phyloP scores from a whole-genome alignment of 192 early-diverging fungal species.

The Rhizophagus prolifer region DNA sequence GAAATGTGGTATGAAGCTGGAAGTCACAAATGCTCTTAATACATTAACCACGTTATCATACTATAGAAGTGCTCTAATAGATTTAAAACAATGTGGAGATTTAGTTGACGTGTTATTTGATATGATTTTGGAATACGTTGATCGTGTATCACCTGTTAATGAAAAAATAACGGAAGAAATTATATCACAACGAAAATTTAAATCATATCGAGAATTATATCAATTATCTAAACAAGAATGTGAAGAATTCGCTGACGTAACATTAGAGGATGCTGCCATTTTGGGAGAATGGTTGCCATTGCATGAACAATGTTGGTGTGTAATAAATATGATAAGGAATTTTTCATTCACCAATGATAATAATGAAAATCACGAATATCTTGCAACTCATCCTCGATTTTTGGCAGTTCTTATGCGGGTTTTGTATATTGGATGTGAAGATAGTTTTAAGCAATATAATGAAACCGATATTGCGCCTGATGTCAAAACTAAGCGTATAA shows the following conservation, averaged over 20 bases:
- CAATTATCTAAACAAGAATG: constrained; percentile 33
- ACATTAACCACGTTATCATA: constrained; percentile 61
- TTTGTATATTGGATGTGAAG: constrained; percentile 19
- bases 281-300: constrained; percentile 40
- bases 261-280: constrained; percentile 32
- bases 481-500: neutral
- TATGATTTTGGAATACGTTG: constrained; percentile 45
- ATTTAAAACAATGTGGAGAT: constrained; percentile 61
- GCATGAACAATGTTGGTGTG: constrained; percentile 52
- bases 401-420: constrained; percentile 40
- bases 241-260: constrained; percentile 30
- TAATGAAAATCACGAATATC: constrained; percentile 46
- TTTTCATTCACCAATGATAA: constrained; percentile 52
- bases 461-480: neutral
- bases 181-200: constrained; percentile 28
- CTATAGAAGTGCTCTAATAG: constrained; percentile 50
- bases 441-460: neutral
- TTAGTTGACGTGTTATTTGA: constrained; percentile 66
- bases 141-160: neutral
- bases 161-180: constrained; percentile 17
- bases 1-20: constrained; percentile 71
- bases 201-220: constrained; percentile 51
- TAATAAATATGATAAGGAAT: constrained; percentile 55
- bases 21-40: constrained; percentile 75
- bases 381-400: constrained; percentile 49